Evolutionary conservation across 257 asterid genomes (phyloP).

Genomic region (Marsdenia floribunda): DNA sequence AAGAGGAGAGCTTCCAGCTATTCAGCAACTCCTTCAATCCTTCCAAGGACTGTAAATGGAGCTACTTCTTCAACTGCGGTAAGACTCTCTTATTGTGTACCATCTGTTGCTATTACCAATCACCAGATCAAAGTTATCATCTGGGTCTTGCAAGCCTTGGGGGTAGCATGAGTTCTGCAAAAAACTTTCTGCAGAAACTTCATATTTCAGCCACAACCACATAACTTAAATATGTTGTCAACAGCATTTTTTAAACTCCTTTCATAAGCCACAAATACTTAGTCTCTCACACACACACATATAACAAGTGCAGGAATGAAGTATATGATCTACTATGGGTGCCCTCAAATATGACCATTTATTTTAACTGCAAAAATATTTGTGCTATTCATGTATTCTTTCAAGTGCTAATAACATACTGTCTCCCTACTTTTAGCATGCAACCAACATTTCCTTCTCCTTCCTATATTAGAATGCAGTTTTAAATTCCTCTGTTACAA

Average conservation of each 20-base stretch:
- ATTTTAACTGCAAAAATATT: neutral
- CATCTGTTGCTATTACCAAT: neutral
- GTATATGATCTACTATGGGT: neutral
- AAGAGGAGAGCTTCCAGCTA: slow-evolving; percentile 48
- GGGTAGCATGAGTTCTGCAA: neutral
- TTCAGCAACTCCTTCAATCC: slow-evolving; percentile 16
- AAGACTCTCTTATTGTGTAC: slow-evolving; percentile 14
- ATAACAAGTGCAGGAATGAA: neutral
- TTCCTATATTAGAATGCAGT: neutral
- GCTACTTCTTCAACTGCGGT: slow-evolving; percentile 19
- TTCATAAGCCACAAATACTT: neutral
- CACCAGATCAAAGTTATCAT: neutral
- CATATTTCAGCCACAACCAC: neutral
- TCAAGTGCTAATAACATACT: neutral
- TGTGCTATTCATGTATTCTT: neutral
- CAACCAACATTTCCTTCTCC: neutral
- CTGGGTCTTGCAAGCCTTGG: neutral
- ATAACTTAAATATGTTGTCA: neutral
- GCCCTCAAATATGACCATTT: neutral
- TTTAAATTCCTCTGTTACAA: neutral
- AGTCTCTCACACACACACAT: neutral
- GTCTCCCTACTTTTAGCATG: neutral
- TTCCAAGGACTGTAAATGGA: slow-evolving; percentile 30
- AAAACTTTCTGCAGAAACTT: neutral
- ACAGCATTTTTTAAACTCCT: neutral